Evolutionary conservation across 2,329 filamentous ascomycete genomes (phyloP).

Genomic region (Westerdykella aurantiaca): DNA sequence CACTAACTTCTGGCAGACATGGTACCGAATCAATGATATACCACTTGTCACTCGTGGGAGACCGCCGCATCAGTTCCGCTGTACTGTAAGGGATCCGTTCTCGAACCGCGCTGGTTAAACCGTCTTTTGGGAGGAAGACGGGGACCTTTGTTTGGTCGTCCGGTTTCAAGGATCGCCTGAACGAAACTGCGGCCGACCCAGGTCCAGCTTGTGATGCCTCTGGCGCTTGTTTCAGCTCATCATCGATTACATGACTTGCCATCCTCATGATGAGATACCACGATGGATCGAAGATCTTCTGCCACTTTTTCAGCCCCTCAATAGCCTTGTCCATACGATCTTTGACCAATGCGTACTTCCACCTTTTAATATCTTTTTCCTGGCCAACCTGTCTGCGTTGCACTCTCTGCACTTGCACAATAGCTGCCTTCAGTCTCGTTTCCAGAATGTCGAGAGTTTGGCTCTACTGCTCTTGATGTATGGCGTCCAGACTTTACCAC

Average conservation of each 20-base stretch:
- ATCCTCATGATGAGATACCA: conserved; percentile 12
- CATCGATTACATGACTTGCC: conserved; percentile 6
- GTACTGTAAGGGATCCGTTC: conserved; percentile 4
- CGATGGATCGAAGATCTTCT: conserved; percentile 9
- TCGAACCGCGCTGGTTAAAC: background rate
- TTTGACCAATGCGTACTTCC: conserved; percentile 2
- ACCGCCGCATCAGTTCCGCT: conserved; percentile 1
- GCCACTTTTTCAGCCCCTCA: conserved; percentile 5
- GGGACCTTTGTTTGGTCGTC: background rate
- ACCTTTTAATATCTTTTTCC: conserved; percentile 3
- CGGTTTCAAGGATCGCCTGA: conserved; percentile 1
- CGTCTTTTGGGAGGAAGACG: conserved; percentile 2
- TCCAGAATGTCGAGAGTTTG: conserved; percentile 1
- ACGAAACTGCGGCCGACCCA: conserved; percentile 1
- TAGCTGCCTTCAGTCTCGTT: conserved; percentile 5
- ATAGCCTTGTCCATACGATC: too few species aligned
- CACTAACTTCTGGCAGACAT: conserved; percentile 2
- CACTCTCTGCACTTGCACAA: conserved; percentile 3
- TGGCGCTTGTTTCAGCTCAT: background rate
- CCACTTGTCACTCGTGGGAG: background rate
- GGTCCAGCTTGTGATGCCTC: background rate
- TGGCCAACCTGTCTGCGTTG: background rate
- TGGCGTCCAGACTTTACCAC: conserved; percentile 4
- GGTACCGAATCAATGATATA: conserved; percentile 7
- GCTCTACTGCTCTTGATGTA: conserved; percentile 1